Conservation (phyloP, 495 filamentous ascomycete species). For the Penicillium robsamsonii region DNA sequence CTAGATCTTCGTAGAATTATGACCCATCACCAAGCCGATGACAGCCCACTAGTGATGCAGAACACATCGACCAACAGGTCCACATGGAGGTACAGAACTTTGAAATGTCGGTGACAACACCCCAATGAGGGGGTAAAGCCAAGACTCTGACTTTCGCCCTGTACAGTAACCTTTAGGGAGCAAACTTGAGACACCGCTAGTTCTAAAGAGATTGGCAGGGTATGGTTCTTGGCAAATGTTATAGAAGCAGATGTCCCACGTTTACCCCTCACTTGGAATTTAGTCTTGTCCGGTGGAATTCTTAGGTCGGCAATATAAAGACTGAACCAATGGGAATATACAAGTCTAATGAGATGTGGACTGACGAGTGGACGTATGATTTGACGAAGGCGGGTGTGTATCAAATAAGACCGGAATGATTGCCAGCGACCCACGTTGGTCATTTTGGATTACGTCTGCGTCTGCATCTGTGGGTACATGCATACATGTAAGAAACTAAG, state of each 20-base stretch:
- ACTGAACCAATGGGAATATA: neutral
- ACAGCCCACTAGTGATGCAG: neutral
- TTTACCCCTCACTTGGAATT: neutral
- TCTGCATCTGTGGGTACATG: neutral
- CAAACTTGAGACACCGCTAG: neutral
- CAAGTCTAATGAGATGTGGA: neutral
- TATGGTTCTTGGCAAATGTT: neutral
- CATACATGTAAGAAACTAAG: neutral
- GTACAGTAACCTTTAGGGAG: too few relatives aligned
- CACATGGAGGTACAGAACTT: too few relatives aligned
- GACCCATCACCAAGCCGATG: neutral
- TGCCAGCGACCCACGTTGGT: slow-evolving; percentile 4
- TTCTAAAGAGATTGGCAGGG: neutral
- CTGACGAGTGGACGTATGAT: neutral
- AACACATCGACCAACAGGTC: neutral
- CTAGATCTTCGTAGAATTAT: slow-evolving; percentile 2
- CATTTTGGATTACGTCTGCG: neutral
- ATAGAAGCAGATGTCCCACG: neutral
- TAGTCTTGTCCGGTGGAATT: neutral
- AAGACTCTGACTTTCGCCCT: too few relatives aligned
- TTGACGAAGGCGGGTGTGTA: neutral
- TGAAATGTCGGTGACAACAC: too few relatives aligned
- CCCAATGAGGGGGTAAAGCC: too few relatives aligned
- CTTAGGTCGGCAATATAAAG: neutral
- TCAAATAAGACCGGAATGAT: neutral